Base-by-base conservation (phyloP, 306 rosid genomes). In the Datisca glomerata region DNA sequence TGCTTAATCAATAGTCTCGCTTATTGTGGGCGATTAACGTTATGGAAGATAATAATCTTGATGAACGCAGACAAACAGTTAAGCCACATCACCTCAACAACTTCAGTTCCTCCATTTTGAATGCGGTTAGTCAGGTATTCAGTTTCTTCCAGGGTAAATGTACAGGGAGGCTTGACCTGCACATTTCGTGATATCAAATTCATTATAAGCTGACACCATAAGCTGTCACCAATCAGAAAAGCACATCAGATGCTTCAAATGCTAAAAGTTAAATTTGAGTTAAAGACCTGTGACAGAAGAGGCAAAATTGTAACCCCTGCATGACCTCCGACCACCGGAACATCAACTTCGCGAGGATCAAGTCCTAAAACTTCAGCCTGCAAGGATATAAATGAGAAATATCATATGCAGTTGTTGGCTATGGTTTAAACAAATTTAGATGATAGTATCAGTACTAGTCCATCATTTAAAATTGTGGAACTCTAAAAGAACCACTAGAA, bases 41-140 rank as follows among this genome's bases (percentile, higher is more conserved):
- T n/a, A n/a, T 28, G 25, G 48, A 5, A 3, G 47, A 48, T 3
- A 43, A 34, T 15, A 20, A 37, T 37, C 16, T 22, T 24, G 13
- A 12, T 34, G 24, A 60, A 63, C 38, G 34, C 38, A 19, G 12
- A 19, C 8, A 12, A 14, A 2, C 21, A n/a, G 11, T 39, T 18
- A 0, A 24, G 18, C 12, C 6, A 5, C 38, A 2, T 55, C 49
- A 85, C 98, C 94, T 84, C 94, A 31, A 84, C 98, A 57, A 91
- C 98, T 84, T 91, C 98, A 38, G 94, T 91, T 65, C 96, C 96
- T 36, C 96, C 98, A 40, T 91, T 78, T 75, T 91, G 98, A 65
- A 91, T 84, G 51, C 96, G 83, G 34, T 84, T 61, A 16, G 98
- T 91, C 52, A 91, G 85, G 69, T 78, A 75, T 22, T 66, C 83